Evolutionary conservation across 2,329 filamentous ascomycete genomes (phyloP).

Genomic region (Fusarium armeniacum): DNA sequence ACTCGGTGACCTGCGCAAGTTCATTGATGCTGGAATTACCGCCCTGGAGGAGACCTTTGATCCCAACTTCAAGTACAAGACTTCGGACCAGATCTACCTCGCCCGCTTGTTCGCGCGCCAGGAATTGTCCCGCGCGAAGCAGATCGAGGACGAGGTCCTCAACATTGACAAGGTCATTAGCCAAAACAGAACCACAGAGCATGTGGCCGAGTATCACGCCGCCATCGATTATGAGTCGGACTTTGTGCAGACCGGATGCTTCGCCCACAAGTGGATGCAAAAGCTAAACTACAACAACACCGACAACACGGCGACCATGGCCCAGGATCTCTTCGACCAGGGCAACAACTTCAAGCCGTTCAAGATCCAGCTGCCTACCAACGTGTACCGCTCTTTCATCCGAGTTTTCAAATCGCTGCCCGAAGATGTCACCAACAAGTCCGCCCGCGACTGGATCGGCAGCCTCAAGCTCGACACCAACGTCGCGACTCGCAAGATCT

Average conservation of each 20-base stretch:
- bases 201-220: constrained; percentile 35
- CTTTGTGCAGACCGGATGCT: constrained; percentile 36
- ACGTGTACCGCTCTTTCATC: constrained; percentile 26
- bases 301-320: constrained; percentile 26
- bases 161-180: background rate
- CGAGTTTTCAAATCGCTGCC: constrained; percentile 28
- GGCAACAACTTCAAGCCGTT: constrained; percentile 29
- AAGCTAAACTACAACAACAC: constrained; percentile 35
- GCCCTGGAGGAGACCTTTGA: constrained; percentile 55
- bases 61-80: constrained; percentile 49
- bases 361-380: constrained; percentile 33
- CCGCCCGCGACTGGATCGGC: constrained; percentile 35
- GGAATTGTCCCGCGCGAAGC: constrained; percentile 57
- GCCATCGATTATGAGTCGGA: constrained; percentile 40
- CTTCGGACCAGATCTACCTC: constrained; percentile 55
- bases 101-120: constrained; percentile 60
- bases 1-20: constrained; percentile 49
- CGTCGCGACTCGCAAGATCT: constrained; percentile 54
- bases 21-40: constrained; percentile 48
- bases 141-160: constrained; percentile 39
- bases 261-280: constrained; percentile 33
- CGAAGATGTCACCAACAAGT: constrained; percentile 7
- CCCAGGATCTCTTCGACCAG: constrained; percentile 26
- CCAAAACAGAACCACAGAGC: constrained; percentile 3
- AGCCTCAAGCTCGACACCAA: constrained; percentile 31